phyloP scores from a whole-genome alignment of 2,329 filamentous ascomycete genomes.

The Botryotinia convoluta region DNA sequence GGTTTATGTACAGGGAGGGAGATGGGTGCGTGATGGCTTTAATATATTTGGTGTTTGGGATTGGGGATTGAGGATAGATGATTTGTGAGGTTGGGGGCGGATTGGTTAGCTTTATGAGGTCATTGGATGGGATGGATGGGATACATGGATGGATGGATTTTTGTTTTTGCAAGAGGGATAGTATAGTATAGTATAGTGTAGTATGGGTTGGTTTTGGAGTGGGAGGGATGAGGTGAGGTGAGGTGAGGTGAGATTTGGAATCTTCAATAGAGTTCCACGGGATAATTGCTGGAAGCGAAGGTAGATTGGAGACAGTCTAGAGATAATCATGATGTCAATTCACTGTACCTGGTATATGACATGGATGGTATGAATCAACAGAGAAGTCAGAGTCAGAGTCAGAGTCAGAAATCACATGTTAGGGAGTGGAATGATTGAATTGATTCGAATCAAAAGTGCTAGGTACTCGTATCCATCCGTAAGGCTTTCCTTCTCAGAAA shows the following conservation, averaged over 20 bases:
- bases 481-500: neutral
- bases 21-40: neutral
- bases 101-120: neutral
- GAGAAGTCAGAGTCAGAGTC: neutral
- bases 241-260: neutral
- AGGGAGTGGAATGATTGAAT: neutral
- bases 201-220: neutral
- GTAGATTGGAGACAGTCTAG: too few relatives aligned
- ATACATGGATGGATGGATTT: neutral
- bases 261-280: neutral
- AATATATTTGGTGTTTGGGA: neutral
- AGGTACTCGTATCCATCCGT: neutral
- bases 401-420: neutral
- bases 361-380: neutral
- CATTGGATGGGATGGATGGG: neutral
- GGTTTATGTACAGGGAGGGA: neutral
- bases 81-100: neutral
- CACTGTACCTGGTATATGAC: neutral
- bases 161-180: neutral
- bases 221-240: too few relatives aligned
- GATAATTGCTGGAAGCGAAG: neutral
- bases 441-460: neutral
- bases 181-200: neutral
- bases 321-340: neutral
- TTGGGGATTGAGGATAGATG: neutral